phyloP scores from a whole-genome alignment of 2,329 filamentous ascomycete genomes.

The Zelopaecilomyces penicillatus region DNA sequence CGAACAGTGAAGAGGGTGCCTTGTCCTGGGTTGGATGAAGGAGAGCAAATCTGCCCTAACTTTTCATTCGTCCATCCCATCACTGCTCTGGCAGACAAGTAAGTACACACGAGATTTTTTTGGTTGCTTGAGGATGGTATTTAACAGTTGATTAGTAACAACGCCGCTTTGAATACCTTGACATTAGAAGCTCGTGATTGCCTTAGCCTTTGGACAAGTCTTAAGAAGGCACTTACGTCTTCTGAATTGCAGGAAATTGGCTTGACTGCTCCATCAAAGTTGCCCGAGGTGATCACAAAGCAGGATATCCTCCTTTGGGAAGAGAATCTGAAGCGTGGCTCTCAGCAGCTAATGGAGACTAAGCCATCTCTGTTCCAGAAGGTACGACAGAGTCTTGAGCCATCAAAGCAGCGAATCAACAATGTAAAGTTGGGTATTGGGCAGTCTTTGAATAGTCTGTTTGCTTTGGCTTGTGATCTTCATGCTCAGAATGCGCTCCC shows the following conservation, averaged over 20 bases:
- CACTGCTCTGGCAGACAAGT: slow-evolving; percentile 50
- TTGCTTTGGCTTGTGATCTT: slow-evolving; percentile 52
- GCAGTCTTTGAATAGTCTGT: slow-evolving; percentile 7
- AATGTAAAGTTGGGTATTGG: no score
- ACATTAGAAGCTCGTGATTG: slow-evolving; percentile 7
- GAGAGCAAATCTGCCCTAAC: slow-evolving; percentile 22
- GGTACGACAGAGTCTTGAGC: slow-evolving; percentile 37
- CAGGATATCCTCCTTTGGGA: slow-evolving; percentile 61
- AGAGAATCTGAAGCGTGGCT: slow-evolving; percentile 45
- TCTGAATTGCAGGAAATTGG: slow-evolving; percentile 33
- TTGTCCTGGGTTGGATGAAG: slow-evolving; percentile 37
- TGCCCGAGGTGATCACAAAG: slow-evolving; percentile 52
- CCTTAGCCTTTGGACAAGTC: background rate
- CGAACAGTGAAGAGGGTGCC: slow-evolving; percentile 31
- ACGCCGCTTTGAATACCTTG: slow-evolving; percentile 4
- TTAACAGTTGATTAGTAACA: slow-evolving; percentile 1
- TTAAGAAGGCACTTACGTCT: background rate
- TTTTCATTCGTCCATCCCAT: slow-evolving; percentile 61
- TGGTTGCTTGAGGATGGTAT: no score
- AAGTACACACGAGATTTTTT: slow-evolving; percentile 6
- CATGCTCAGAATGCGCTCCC: slow-evolving; percentile 59
- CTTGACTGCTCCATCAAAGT: slow-evolving; percentile 39
- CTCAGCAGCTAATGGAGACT: slow-evolving; percentile 54
- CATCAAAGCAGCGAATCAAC: background rate
- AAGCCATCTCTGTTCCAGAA: slow-evolving; percentile 31